These are phyloP conservation scores for Microbotryomycetes sp. DNA, from an alignment of 1,284 basidiomycete species.

Conservation along the genomic window DNA sequence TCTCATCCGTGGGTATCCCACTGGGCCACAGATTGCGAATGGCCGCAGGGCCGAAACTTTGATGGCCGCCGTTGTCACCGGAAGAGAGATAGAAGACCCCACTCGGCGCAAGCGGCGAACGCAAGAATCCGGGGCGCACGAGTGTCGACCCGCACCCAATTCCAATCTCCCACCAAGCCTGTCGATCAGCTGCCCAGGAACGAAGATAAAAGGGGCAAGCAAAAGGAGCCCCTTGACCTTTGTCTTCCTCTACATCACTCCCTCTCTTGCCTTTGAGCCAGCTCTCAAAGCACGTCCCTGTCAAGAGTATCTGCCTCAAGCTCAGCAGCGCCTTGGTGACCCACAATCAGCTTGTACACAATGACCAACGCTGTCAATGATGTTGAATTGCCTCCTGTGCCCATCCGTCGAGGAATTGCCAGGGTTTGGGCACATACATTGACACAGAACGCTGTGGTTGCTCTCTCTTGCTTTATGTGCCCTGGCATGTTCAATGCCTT, in stretches of 20 bases:
- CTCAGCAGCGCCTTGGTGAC: not conserved
- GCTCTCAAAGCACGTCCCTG: not conserved
- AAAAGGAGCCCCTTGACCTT: not conserved
- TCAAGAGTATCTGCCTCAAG: not conserved
- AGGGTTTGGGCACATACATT: constrained; percentile 49
- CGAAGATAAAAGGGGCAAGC: not conserved
- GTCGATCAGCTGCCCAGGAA: not conserved
- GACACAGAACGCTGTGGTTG: constrained; percentile 54
- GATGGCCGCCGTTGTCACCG: too few relatives aligned
- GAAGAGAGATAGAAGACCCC: too few relatives aligned
- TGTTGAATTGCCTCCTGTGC: constrained; percentile 13
- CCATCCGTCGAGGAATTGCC: constrained; percentile 32
- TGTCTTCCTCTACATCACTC: too few relatives aligned
- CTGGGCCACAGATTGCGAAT: too few relatives aligned
- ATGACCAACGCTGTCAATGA: not conserved
- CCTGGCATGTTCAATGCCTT: constrained; percentile 38
- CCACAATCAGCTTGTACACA: not conserved
- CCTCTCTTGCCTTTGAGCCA: not conserved
- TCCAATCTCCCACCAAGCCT: not conserved
- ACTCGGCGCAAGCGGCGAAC: not conserved
- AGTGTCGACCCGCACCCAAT: too few relatives aligned
- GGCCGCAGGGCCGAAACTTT: too few relatives aligned
- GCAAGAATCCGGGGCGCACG: not conserved
- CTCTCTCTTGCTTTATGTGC: constrained; percentile 62
- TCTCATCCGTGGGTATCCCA: too few relatives aligned